Conservation (phyloP, 2,329 filamentous ascomycete species). For the Ascochyta pisi region DNA sequence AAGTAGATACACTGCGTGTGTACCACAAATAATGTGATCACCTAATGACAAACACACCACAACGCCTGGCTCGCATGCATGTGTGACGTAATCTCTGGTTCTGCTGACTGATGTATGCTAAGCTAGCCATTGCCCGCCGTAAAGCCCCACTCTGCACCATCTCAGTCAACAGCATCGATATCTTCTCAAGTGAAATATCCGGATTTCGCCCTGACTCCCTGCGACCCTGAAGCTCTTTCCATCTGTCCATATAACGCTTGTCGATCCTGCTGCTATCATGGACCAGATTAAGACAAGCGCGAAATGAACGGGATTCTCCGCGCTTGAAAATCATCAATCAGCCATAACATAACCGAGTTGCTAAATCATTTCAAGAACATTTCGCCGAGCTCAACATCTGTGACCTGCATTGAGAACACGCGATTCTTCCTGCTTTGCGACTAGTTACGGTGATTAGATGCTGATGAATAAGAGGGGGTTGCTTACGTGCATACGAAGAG, state of each 20-base stretch:
- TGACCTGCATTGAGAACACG: neutral
- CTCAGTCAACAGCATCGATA: too few relatives aligned
- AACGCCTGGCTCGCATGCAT: neutral
- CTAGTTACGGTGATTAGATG: slow-evolving; percentile 13
- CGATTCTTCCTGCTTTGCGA: neutral
- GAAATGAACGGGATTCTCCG: neutral
- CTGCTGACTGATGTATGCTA: slow-evolving; percentile 7
- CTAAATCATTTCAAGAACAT: neutral
- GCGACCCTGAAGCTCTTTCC: neutral
- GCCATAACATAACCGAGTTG: neutral
- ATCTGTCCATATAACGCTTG: neutral
- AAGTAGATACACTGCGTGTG: neutral
- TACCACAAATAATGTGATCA: neutral
- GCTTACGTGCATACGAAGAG: slow-evolving; percentile 27
- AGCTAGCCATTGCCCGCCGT: neutral
- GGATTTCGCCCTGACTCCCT: neutral
- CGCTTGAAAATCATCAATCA: neutral
- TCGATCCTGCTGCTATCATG: neutral
- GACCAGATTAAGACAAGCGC: neutral
- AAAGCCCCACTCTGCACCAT: neutral
- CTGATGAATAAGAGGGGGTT: slow-evolving; percentile 28
- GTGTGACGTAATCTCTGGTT: neutral
- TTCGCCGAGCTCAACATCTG: neutral
- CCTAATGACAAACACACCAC: neutral
- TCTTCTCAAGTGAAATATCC: too few relatives aligned